These are phyloP conservation scores for Aquilaria agallochum DNA, from an alignment of 441 rosid species.

Conservation along the genomic window DNA sequence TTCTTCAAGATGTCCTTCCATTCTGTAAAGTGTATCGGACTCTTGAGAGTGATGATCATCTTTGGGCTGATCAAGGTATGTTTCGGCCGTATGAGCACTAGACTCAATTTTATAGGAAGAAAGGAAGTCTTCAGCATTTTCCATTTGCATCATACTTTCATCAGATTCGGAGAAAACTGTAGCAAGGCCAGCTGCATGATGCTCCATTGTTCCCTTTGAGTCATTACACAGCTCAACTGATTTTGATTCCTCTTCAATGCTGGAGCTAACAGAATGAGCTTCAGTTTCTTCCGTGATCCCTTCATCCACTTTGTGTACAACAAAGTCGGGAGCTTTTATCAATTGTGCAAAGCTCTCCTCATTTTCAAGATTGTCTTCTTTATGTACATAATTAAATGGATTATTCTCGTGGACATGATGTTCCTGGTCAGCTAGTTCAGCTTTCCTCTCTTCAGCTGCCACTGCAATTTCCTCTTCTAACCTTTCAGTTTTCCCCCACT, in stretches of 20 bases:
- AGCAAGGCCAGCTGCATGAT: conserved; percentile 33
- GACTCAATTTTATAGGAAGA: conserved; percentile 20
- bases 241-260: conserved; percentile 34
- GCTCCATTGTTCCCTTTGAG: conserved; percentile 31
- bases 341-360: conserved; percentile 23
- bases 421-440: conserved; percentile 24
- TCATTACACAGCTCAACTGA: conserved; percentile 33
- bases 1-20: conserved; percentile 37
- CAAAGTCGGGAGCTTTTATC: conserved; percentile 20
- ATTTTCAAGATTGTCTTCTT: conserved; percentile 26
- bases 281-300: conserved; percentile 23
- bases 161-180: conserved; percentile 30
- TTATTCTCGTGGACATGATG: conserved; percentile 16
- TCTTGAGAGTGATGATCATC: conserved; percentile 29
- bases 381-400: conserved; percentile 16
- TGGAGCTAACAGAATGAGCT: conserved; percentile 30
- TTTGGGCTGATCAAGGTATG: conserved; percentile 29
- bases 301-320: conserved; percentile 25
- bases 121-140: conserved; percentile 18
- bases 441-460: conserved; percentile 24
- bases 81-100: conserved; percentile 26
- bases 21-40: conserved; percentile 22
- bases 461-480: conserved; percentile 27
- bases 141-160: conserved; percentile 28
- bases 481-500: conserved; percentile 32